Conservation (phyloP, 169 alveolate genomes). For the Cryptosporidium sp. region DNA sequence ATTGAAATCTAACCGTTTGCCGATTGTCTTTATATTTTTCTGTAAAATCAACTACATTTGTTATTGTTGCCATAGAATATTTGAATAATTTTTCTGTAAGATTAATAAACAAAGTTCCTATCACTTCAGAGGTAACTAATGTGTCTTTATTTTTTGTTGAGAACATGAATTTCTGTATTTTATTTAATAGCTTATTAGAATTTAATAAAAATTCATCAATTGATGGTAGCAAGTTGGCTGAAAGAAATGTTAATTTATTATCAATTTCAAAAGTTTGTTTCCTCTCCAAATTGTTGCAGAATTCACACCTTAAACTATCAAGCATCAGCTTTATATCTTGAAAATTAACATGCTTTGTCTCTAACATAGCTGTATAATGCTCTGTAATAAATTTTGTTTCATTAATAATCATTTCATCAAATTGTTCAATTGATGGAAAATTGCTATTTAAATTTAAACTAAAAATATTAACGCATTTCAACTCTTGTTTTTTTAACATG, state of each 20-base stretch:
- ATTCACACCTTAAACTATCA: not conserved
- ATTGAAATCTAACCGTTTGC: not conserved
- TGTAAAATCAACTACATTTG: not conserved
- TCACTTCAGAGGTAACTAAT: not conserved
- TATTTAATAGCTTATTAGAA: not conserved
- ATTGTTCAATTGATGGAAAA: constrained; percentile 30
- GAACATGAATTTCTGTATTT: not conserved
- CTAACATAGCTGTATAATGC: not conserved
- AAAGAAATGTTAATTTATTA: not conserved
- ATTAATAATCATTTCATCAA: constrained; percentile 40
- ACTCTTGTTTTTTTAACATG: constrained; percentile 6
- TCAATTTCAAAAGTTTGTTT: not conserved
- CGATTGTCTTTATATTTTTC: not conserved
- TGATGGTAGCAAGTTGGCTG: not conserved
- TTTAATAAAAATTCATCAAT: not conserved
- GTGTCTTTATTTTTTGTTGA: not conserved
- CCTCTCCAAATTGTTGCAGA: not conserved
- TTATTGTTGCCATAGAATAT: not conserved
- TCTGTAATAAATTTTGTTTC: not conserved
- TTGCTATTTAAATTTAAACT: constrained; percentile 27
- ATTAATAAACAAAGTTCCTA: not conserved
- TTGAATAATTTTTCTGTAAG: not conserved
- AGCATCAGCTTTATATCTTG: not conserved
- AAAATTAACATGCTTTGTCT: not conserved
- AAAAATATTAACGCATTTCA: not conserved